A percentile compares a stretch with the other conserved stretches of the same genome.
These are phyloP conservation scores for Dacryopinax spathularia DNA, from an alignment of 768 basidiomycete genomes.

Conservation along the genomic window DNA sequence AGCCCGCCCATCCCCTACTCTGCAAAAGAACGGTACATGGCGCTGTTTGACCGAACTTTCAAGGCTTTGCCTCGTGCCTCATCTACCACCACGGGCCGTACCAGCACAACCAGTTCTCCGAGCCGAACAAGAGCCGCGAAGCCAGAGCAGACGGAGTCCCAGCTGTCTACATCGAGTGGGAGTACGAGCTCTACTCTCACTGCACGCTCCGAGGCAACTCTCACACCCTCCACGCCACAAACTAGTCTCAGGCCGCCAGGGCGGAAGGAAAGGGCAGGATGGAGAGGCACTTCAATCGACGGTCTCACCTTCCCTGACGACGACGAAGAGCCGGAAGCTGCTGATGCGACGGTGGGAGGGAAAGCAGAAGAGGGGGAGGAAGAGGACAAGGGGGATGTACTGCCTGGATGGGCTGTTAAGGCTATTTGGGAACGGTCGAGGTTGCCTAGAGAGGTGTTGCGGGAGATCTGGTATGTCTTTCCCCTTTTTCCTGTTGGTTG, in stretches of 20 bases:
- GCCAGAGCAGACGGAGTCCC: conserved; percentile 29
- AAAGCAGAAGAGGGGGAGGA: conserved; percentile 25
- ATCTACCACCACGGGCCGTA: too few relatives aligned
- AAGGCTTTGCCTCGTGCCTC: too few relatives aligned
- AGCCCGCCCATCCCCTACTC: conserved; percentile 46
- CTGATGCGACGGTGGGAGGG: conserved; percentile 19
- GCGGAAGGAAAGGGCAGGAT: conserved; percentile 35
- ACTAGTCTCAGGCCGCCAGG: not conserved
- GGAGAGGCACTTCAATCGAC: conserved; percentile 60
- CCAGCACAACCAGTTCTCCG: too few relatives aligned
- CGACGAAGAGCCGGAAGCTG: conserved; percentile 9
- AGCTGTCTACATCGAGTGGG: conserved; percentile 27
- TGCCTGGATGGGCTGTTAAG: conserved; percentile 44
- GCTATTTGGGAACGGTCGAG: conserved; percentile 50
- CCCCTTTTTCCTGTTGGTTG: not conserved
- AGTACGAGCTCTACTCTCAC: conserved; percentile 9
- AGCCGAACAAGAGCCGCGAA: too few relatives aligned
- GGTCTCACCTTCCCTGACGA: conserved; percentile 36
- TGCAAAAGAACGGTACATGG: conserved; percentile 52
- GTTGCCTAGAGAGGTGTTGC: conserved; percentile 38
- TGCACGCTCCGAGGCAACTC: not conserved
- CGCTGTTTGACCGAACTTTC: conserved; percentile 48
- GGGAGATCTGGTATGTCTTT: conserved; percentile 49
- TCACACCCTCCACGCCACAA: not conserved
- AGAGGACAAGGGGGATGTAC: conserved; percentile 32